Evolutionary conservation across 1,284 basidiomycete genomes (phyloP).

Genomic region (Thecaphora thlaspeos): DNA sequence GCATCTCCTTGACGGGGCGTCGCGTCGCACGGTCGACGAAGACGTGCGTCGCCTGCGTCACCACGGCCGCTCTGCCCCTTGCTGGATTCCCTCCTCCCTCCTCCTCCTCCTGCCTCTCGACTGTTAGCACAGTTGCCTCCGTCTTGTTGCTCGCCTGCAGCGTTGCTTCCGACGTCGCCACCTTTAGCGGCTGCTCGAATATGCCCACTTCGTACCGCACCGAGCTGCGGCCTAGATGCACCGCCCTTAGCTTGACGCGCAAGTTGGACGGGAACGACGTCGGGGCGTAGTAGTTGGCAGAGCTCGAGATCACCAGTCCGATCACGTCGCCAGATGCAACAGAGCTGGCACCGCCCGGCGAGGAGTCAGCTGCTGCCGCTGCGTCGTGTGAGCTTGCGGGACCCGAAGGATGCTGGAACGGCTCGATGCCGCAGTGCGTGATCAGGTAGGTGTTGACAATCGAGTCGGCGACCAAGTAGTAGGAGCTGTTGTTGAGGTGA

Average conservation of each 20-base stretch:
- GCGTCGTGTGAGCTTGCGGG: neutral
- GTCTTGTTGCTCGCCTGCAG: neutral
- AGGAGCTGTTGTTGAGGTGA: conserved; percentile 42
- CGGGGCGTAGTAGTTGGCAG: conserved; percentile 34
- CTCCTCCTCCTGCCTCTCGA: neutral
- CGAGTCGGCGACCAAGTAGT: conserved; percentile 36
- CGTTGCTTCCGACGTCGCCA: neutral
- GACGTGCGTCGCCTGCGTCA: conserved; percentile 38
- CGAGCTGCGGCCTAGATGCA: conserved; percentile 26
- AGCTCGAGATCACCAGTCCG: conserved; percentile 34
- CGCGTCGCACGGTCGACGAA: conserved; percentile 31
- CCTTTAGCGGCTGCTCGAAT: conserved; percentile 3
- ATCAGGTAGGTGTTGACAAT: conserved; percentile 39
- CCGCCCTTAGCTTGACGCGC: conserved; percentile 15
- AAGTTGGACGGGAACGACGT: conserved; percentile 33
- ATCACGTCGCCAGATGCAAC: conserved; percentile 15
- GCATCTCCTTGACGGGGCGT: conserved; percentile 13
- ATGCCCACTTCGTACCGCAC: conserved; percentile 39
- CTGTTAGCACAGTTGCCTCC: neutral
- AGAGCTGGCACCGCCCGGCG: too few relatives aligned
- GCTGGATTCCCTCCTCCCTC: conserved; percentile 2
- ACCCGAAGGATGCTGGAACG: conserved; percentile 13
- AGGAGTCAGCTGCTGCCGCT: too few relatives aligned
- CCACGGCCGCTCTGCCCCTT: conserved; percentile 10
- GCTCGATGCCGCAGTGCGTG: conserved; percentile 27